phyloP scores from a whole-genome alignment of 805 yeast genomes.

The Ogataea dorogensis region DNA sequence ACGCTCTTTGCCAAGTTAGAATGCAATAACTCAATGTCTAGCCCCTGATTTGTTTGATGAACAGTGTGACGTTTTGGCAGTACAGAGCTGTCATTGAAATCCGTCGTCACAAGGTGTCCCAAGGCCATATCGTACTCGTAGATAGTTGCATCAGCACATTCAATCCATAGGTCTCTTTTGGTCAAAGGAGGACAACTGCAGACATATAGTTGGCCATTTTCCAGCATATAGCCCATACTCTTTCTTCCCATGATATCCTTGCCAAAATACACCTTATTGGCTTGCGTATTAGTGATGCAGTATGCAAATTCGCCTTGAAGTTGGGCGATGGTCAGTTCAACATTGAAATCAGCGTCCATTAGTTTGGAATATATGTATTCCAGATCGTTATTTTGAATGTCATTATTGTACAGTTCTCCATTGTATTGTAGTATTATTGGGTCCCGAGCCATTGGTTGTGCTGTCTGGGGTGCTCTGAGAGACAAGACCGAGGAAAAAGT shows the following conservation, averaged over 20 bases:
- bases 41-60: conserved; percentile 1
- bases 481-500: conserved; percentile 74
- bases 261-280: conserved; percentile 62
- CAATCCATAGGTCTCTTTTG: conserved; percentile 38
- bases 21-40: conserved; percentile 25
- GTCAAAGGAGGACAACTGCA: conserved; percentile 44
- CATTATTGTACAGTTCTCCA: conserved; percentile 80
- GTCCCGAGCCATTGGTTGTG: conserved; percentile 58
- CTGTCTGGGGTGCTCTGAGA: conserved; percentile 71
- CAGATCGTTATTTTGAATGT: conserved; percentile 63
- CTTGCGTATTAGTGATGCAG: conserved; percentile 45
- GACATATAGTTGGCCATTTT: conserved; percentile 40
- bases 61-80: conserved; percentile 23
- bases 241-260: conserved; percentile 82
- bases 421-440: conserved; percentile 68
- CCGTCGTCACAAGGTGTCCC: conserved; percentile 18
- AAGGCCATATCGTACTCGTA: conserved; percentile 40
- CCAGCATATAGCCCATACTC: conserved; percentile 53
- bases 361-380: conserved; percentile 44
- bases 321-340: conserved; percentile 40
- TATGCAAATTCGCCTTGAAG: conserved; percentile 86
- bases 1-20: conserved; percentile 40
- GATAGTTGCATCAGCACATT: conserved; percentile 55
- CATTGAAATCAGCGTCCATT: conserved; percentile 29
- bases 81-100: conserved; percentile 11